Base-by-base conservation (phyloP, 257 asterid genomes). In the Solanum acaule region DNA sequence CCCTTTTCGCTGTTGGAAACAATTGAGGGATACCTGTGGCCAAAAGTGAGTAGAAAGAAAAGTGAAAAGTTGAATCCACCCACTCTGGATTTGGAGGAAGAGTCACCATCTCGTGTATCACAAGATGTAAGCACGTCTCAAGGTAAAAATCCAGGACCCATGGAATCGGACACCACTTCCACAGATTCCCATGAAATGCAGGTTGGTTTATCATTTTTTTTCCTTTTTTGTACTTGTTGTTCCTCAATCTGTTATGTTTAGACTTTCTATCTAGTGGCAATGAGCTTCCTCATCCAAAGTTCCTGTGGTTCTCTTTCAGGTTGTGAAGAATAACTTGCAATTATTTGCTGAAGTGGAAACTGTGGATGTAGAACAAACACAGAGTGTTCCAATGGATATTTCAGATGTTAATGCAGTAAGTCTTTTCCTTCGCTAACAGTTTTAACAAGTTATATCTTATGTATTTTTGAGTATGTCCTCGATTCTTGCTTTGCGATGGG, bases 1-100 rank as follows among this genome's bases (percentile, higher is more conserved):
- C 99, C 99, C 42, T 96, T 95, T 89, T 96, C 93, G 31, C 91
- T 96, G 86, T 86, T 97, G 86, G 93, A 90, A 89, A 93, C 92
- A 90, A 92, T 97, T 90, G 96, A 92, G 90, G 90, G 88, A 89
- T 94, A 94, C 92, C 42, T 97, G 91, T 91, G 94, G 96, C 91
- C 92, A 85, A 94, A 91, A 91, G 95, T 95, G 90, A 88, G 88
- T 88, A 88, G 8, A 59, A 91, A 79, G 29, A 89, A 92, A 90
- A 76, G 91, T 81, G 86, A 90, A 81, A 87, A 87, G 87, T 87
- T 89, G 88, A 86, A 89, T 37, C 63, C 87, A 34, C 79, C 89
- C 77, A 88, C 91, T 67, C 86, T 88, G 87, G 91, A 85, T 68
- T 85, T 72, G 46, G 89, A 75, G 85, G 92, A 90, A 56, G 86